Base-by-base conservation (phyloP, 2,329 filamentous ascomycete species). In the Aspergillus sclerotialis region DNA sequence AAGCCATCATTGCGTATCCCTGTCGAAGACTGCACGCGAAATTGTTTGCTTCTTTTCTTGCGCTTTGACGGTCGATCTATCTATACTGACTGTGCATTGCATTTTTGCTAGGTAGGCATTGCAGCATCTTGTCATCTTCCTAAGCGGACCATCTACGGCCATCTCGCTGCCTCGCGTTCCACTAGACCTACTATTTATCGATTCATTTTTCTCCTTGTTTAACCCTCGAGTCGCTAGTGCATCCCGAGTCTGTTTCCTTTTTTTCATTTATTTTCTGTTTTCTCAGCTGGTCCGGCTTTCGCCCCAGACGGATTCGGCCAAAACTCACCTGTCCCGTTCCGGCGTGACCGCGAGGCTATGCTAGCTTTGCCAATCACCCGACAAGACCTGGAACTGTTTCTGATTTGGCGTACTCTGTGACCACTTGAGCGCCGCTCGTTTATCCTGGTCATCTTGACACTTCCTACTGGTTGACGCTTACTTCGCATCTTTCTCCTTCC, bases 321-420 rank as follows among this genome's bases (percentile, higher is more conserved):
- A 36, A 32, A 33, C 34, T 35, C 33, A 28, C 31, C 39, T 32
- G 19, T 38, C 42, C 38, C 38, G 44, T 35, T 43, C 30, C 42
- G 44, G 38, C 37, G 42, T 50, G 47, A 43, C 45, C 48, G 50
- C 48, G 48, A 53, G 50, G 50, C 47, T 53, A 52, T 54, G 50
- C 48, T 53, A 52, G 51, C 44, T 45, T 47, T 48, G 51, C 46
- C 49, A 41, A 55, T 55, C 50, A 52, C 49, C 50, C 51, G 51
- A 46, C 51, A 42, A 49, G 35, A 47, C 36, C 48, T 47, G 44
- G 40, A 41, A 40, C 35, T 42, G 35, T 37, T 42, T 48, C 40
- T 53, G 46, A 53, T 47, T 51, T 44, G 46, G 39, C 42, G 44
- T 41, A 38, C 36, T 37, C 32, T 43, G 37, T 42, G 40, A 40